Conservation (phyloP, 2,329 filamentous ascomycete species). For the Mycogone perniciosa region DNA sequence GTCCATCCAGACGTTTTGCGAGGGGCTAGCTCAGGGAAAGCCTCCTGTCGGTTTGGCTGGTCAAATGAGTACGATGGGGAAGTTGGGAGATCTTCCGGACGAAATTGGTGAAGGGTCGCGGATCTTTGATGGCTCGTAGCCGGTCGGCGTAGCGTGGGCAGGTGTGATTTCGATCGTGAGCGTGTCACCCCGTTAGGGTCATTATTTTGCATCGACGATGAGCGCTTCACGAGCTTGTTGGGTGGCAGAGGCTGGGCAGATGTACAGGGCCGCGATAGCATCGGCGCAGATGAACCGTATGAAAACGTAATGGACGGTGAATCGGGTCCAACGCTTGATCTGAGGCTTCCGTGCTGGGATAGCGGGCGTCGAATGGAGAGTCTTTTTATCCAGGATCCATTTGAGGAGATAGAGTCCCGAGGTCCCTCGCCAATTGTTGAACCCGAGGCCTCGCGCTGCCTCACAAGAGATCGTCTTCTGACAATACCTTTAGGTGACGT, state of each 20-base stretch:
- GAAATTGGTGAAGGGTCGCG: slow-evolving; percentile 56
- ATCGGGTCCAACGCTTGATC: slow-evolving; percentile 59
- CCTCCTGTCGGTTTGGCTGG: slow-evolving; percentile 26
- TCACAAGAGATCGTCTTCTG: slow-evolving; percentile 39
- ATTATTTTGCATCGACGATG: slow-evolving; percentile 48
- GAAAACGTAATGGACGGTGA: slow-evolving; percentile 61
- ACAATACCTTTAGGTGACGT: slow-evolving; percentile 33
- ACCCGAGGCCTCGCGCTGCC: slow-evolving; percentile 31
- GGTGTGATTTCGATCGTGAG: slow-evolving; percentile 51
- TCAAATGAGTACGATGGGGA: slow-evolving; percentile 30
- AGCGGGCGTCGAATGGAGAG: slow-evolving; percentile 61
- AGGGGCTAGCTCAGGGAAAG: slow-evolving; percentile 23
- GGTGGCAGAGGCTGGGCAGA: slow-evolving; percentile 45
- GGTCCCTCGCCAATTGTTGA: slow-evolving; percentile 37
- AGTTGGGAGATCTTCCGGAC: slow-evolving; percentile 21
- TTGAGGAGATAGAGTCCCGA: slow-evolving; percentile 54
- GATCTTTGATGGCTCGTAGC: slow-evolving; percentile 76
- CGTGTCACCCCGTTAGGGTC: slow-evolving; percentile 35
- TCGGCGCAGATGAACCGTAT: slow-evolving; percentile 60
- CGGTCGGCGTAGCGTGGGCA: slow-evolving; percentile 62
- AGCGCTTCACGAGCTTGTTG: slow-evolving; percentile 74
- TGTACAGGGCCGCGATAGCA: slow-evolving; percentile 40
- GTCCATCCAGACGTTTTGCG: slow-evolving; percentile 34
- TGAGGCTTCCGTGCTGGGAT: slow-evolving; percentile 57
- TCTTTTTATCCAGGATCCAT: slow-evolving; percentile 65